These are phyloP conservation scores for Camelina neglecta DNA, from an alignment of 345 rosid genomes.

Conservation along the genomic window DNA sequence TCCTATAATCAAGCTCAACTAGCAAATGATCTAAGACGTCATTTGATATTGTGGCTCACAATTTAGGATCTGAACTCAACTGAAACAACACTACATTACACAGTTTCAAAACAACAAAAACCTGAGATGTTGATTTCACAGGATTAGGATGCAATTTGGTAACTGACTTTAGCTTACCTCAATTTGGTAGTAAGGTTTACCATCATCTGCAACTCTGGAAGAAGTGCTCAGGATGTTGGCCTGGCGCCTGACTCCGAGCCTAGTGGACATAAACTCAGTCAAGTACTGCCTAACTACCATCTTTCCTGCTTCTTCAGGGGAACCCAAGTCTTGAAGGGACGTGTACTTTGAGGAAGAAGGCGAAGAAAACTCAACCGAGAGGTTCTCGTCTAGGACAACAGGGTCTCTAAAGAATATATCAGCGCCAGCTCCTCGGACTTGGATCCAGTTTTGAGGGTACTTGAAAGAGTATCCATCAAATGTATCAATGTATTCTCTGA, in stretches of 20 bases:
- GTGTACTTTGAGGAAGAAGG: constrained; percentile 87
- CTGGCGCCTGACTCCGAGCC: constrained; percentile 86
- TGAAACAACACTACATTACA: not conserved
- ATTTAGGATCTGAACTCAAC: not conserved
- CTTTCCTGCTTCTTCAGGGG: constrained; percentile 83
- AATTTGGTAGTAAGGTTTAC: constrained; percentile 83
- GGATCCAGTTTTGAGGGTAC: constrained; percentile 91
- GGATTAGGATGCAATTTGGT: not conserved
- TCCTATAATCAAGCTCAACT: not conserved
- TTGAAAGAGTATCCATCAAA: constrained; percentile 92
- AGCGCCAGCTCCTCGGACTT: constrained; percentile 91
- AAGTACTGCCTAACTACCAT: constrained; percentile 81
- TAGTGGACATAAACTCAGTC: constrained; percentile 97
- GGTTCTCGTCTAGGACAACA: constrained; percentile 78
- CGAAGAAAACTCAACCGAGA: constrained; percentile 88
- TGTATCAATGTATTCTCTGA: constrained; percentile 81
- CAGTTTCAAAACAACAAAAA: not conserved
- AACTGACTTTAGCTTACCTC: constrained; percentile 56
- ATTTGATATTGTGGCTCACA: not conserved
- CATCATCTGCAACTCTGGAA: constrained; percentile 87
- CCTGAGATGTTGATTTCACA: not conserved
- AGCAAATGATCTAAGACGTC: not conserved
- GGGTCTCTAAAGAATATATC: constrained; percentile 97
- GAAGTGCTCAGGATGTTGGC: constrained; percentile 70
- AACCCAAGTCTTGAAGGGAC: constrained; percentile 85